phyloP scores from a whole-genome alignment of 495 filamentous ascomycete genomes.

The Cladorrhinum samala region DNA sequence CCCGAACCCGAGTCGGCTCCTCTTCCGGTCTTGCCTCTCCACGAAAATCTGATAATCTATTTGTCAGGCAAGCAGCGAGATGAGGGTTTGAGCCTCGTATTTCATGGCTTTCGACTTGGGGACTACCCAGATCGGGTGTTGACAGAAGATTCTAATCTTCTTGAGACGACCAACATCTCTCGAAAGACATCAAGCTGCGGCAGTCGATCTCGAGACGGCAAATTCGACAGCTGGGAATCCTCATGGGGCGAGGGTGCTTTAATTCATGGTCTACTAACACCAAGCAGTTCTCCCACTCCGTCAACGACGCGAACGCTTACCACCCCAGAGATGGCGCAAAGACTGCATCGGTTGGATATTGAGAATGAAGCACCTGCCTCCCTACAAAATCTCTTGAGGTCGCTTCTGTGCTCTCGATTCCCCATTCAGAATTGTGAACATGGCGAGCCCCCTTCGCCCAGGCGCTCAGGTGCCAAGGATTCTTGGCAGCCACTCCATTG shows the following conservation, averaged over 20 bases:
- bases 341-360: conserved; percentile 32
- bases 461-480: neutral
- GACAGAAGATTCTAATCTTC: neutral
- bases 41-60: conserved; percentile 38
- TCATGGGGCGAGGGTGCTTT: conserved; percentile 1
- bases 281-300: conserved; percentile 15
- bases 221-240: conserved; percentile 3
- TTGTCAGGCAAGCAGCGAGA: conserved; percentile 27
- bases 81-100: conserved; percentile 23
- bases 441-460: neutral
- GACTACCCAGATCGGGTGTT: conserved; percentile 10
- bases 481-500: conserved; percentile 37
- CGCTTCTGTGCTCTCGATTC: conserved; percentile 14
- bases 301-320: conserved; percentile 4
- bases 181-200: neutral
- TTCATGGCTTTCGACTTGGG: conserved; percentile 27
- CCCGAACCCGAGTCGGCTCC: conserved; percentile 3
- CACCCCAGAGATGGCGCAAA: conserved; percentile 13
- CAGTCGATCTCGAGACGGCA: neutral
- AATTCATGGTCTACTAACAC: conserved; percentile 11
- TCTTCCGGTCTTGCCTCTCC: conserved; percentile 33
- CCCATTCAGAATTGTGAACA: conserved; percentile 23
- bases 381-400: conserved; percentile 38
- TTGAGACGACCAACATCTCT: neutral
- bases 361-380: conserved; percentile 33